These are phyloP conservation scores for Avena sativa DNA, from an alignment of 176 grass and related monocot species.

Conservation along the genomic window DNA sequence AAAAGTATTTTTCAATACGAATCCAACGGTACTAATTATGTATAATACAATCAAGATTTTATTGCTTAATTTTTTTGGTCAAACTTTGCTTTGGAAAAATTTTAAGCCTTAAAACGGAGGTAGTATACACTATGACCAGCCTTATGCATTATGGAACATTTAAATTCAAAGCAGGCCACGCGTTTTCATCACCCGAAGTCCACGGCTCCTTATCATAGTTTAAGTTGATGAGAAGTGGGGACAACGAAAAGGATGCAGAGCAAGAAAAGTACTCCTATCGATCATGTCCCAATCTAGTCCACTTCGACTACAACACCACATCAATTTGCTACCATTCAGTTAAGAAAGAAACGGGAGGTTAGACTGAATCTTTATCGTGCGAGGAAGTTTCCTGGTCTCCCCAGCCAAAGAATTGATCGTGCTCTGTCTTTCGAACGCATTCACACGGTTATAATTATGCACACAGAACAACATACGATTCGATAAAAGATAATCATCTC, in stretches of 20 bases:
- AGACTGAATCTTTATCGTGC: neutral
- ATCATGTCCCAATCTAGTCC: neutral
- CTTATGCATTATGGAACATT: no score
- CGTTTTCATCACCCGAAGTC: neutral
- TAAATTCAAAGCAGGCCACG: neutral
- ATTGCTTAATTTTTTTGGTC: no score
- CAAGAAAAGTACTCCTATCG: neutral
- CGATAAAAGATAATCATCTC: neutral
- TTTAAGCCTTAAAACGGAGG: no score
- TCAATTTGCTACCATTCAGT: neutral
- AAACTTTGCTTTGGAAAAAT: no score
- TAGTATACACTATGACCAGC: no score
- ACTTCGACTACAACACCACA: neutral
- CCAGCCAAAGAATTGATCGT: neutral
- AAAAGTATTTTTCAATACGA: no score
- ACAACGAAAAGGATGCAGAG: neutral
- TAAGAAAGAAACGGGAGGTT: neutral
- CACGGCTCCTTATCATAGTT: neutral
- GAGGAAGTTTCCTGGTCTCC: no score
- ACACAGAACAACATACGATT: neutral
- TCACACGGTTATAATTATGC: neutral
- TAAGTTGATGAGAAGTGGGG: no score
- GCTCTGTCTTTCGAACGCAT: neutral
- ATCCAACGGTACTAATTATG: no score
- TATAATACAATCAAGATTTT: no score